Conservation (phyloP, 2,329 filamentous ascomycete genomes). For the Fusarium sp. region DNA sequence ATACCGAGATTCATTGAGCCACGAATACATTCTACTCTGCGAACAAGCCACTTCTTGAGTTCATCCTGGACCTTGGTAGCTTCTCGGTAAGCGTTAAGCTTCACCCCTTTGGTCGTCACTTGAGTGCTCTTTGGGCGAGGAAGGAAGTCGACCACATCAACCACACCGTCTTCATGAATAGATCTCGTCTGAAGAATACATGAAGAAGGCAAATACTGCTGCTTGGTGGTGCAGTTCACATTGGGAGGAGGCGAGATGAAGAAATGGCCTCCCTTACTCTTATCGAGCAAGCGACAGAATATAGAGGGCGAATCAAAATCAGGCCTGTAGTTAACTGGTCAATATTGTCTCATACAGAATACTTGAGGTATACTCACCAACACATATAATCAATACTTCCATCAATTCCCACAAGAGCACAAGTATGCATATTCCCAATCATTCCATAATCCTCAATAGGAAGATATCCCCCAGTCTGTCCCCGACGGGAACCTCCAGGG, state of each 20-base stretch:
- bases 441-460: conserved; percentile 82
- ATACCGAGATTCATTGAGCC: conserved; percentile 71
- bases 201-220: conserved; percentile 80
- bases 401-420: conserved; percentile 78
- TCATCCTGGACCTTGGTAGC: conserved; percentile 67
- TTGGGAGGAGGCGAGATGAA: conserved; percentile 69
- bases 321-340: conserved; percentile 62
- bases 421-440: conserved; percentile 84
- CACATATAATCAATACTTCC: conserved; percentile 83
- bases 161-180: conserved; percentile 79
- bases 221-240: conserved; percentile 74
- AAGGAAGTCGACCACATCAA: conserved; percentile 81
- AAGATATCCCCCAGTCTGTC: conserved; percentile 62
- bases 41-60: conserved; percentile 77
- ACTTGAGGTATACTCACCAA: conserved; percentile 62
- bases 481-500: conserved; percentile 49
- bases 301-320: conserved; percentile 82
- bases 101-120: conserved; percentile 61
- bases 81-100: conserved; percentile 66
- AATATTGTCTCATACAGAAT: background rate
- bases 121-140: conserved; percentile 72
- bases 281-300: conserved; percentile 80
- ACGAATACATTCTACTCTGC: conserved; percentile 78
- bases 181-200: conserved; percentile 84
- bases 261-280: conserved; percentile 80